Conservation (phyloP, 805 yeast genomes). For the Saccharomycopsis sp. region DNA sequence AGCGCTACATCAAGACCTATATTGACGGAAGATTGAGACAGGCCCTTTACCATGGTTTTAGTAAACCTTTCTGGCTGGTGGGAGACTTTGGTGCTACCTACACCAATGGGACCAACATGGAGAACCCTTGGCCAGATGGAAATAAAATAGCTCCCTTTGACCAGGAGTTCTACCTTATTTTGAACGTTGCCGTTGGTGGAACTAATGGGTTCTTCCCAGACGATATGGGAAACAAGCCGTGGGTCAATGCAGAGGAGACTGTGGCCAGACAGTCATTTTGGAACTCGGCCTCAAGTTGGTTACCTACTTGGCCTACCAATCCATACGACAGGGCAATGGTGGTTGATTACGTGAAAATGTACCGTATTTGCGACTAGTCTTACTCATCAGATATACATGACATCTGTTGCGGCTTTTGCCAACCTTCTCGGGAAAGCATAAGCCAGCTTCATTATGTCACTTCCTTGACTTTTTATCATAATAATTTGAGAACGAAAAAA, state of each 20-base stretch:
- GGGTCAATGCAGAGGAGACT: background rate
- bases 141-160: conserved; percentile 1
- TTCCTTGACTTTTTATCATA: no score
- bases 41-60: background rate
- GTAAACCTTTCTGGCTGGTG: background rate
- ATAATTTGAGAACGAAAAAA: no score
- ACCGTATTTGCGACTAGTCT: background rate
- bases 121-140: background rate
- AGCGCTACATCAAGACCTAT: background rate
- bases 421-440: no score
- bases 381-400: no score
- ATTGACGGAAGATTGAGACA: conserved; percentile 1
- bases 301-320: background rate
- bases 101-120: background rate
- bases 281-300: background rate
- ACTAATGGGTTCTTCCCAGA: conserved; percentile 1
- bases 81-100: background rate
- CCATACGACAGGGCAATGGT: background rate
- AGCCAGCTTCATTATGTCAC: no score
- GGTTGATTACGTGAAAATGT: background rate
- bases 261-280: background rate
- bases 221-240: background rate
- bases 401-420: no score
- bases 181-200: background rate
- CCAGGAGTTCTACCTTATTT: background rate